Evolutionary conservation across 1,139 yeast species (phyloP), one percentile per base, ranked within the genome.

Genomic region (Debaryomycetaceae sp.): DNA sequence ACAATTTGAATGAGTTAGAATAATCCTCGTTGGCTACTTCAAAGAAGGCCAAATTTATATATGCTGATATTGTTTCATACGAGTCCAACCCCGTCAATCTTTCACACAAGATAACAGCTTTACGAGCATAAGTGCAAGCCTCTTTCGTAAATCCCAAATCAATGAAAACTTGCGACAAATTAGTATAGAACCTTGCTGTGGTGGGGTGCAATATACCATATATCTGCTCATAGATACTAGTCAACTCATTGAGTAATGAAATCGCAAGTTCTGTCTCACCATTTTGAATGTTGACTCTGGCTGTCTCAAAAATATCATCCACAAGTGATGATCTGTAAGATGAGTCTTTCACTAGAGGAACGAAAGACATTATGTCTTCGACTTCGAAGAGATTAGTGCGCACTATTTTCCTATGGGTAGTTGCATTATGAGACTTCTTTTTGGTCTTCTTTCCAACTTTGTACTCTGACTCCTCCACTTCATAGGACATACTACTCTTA

Each of bases 61-160:
- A 80, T 34, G 89, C 75, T 50, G 89, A 78, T 34, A 89, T 65
- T 27, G 93, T 78, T 54, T 89, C 95, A 57, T 78, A 80, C 6
- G 95, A 80, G 61, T 91, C 98, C 52, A 83, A 65, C 48, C 99
- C 99, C 42, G 75, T 65, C 20, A 85, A 77, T 66, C 98, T 81
- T 70, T 93, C 98, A 46, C 83, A 75, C 48, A 90, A 79, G 37
- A 81, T 72, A 49, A 83, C 77, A 2, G 97, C 83, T 61, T 81
- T 85, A 55, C 95, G 83, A 23, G 86, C 80, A 52, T 81, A 70
- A n/a, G 75, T 76, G 45, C 83, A 76, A 5, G 97, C 93, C 54
- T 80, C 83, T 30, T 69, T 66, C 39, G 68, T 64, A 54, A 76
- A 68, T 8, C 83, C 83, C 41, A 83, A 62, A 49, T 85, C 89